Evolutionary conservation across 169 alveolate species (phyloP), one percentile per base, ranked within the genome.

Genomic region (Amoebophrya sp.): DNA sequence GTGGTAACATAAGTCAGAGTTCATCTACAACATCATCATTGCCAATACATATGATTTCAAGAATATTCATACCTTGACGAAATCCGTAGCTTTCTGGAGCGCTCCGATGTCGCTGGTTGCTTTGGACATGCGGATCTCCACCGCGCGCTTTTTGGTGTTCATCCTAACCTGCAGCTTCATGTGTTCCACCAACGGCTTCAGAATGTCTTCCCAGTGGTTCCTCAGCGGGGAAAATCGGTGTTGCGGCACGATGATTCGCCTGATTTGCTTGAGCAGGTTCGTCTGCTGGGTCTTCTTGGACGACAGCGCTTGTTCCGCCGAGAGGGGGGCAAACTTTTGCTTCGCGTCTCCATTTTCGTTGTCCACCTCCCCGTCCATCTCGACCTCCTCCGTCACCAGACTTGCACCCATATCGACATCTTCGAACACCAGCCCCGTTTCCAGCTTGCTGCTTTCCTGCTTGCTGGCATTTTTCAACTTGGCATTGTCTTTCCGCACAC

Each of bases 111-210:
- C 92, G 23, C 77, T 88, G 18, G 93, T 91, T 90, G 92, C 93
- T n/a, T 91, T 91, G 40, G 92, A 77, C 40, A 89, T 91, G 3
- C 98, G 94, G 18, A 97, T 92, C 93, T 98, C 99, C 38, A 98
- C 98, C 33, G 97, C 95, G 77, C 97, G 95, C 91, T 96, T 96
- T 94, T 96, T 96, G 10, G 97, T 93, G 93, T 98, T 98, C 99
- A 98, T 97, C 92, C 99, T 95, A 47, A 97, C 98, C 93, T 97
- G 98, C 77, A 98, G 96, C 93, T 97, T 97, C 98, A 98, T 96
- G 94, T 97, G 98, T 93, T 97, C 98, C 38, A 98, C 98, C n/a
- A 98, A 93, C 0, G 99, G 98, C 94, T 96, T 95, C 33, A 97
- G 94, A 54, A 98, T 96, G 89, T 97, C 96, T 39, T 97, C 96